phyloP scores from a whole-genome alignment of 176 grass and related monocot genomes.

The Eragrostis nindensis region DNA sequence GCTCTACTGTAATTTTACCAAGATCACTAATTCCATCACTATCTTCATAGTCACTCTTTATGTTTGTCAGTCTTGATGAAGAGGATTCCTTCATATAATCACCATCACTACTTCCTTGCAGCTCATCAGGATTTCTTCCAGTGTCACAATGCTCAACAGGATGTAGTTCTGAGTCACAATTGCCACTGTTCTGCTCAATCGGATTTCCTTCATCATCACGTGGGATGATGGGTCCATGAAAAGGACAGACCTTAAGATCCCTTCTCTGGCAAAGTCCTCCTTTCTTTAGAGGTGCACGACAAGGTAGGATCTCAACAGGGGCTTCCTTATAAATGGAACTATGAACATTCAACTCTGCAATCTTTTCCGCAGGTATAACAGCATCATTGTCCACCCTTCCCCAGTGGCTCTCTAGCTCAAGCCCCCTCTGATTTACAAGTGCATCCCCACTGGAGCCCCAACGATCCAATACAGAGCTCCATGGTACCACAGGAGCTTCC shows the following conservation, averaged over 20 bases:
- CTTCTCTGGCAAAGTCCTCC: constrained; percentile 85
- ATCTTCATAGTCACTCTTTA: constrained; percentile 15
- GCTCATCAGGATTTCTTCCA: constrained; percentile 46
- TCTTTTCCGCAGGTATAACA: constrained; percentile 91
- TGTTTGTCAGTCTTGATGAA: constrained; percentile 26
- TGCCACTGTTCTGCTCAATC: constrained; percentile 24
- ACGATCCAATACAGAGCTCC: constrained; percentile 76
- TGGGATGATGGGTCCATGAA: constrained; percentile 82
- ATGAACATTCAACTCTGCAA: constrained; percentile 90
- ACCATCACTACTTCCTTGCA: constrained; percentile 22
- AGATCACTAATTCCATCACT: constrained; percentile 33
- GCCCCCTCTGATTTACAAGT: constrained; percentile 84
- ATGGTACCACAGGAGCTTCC: constrained; percentile 80
- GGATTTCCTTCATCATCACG: constrained; percentile 76
- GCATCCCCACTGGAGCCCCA: constrained; percentile 75
- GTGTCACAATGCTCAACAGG: constrained; percentile 44
- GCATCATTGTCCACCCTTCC: constrained; percentile 92
- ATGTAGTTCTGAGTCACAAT: constrained; percentile 34
- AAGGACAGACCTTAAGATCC: constrained; percentile 84
- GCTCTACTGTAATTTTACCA: constrained; percentile 49
- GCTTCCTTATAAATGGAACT: constrained; percentile 85
- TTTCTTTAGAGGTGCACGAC: constrained; percentile 73
- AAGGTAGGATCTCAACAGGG: constrained; percentile 69
- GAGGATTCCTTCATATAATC: constrained; percentile 21
- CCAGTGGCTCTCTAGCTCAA: constrained; percentile 88